These are phyloP conservation scores for Adiantum capillusveneris DNA, from an alignment of 75 land plant species.

Conservation along the genomic window DNA sequence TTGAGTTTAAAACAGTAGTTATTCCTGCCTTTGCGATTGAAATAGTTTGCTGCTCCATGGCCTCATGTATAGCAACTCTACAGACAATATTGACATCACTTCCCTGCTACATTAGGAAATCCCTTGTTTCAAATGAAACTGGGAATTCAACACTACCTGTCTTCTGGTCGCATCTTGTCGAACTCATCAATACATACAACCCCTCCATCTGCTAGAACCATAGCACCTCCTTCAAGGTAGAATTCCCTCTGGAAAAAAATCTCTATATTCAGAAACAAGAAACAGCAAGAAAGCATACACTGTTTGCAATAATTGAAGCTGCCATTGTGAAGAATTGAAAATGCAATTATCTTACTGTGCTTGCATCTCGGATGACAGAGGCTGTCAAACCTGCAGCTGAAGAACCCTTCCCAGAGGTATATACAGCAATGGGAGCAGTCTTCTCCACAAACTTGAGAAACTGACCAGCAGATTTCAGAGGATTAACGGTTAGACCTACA, in stretches of 20 bases:
- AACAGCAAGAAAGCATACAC: neutral
- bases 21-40: constrained; percentile 99
- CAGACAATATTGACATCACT: neutral
- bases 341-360: constrained; percentile 47
- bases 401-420: constrained; percentile 98
- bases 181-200: constrained; percentile 99
- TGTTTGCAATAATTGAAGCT: neutral
- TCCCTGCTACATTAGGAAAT: neutral
- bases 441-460: constrained; percentile 99
- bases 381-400: constrained; percentile 99
- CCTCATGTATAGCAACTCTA: constrained; percentile 99
- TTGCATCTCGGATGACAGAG: constrained; percentile 85
- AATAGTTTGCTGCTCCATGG: constrained; percentile 99
- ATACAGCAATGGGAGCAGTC: constrained; percentile 96
- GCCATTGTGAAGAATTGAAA: too few species aligned
- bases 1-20: constrained; percentile 93
- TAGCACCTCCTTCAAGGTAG: constrained; percentile 98
- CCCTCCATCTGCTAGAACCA: constrained; percentile 99
- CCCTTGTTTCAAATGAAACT: too few species aligned
- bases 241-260: constrained; percentile 71
- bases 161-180: constrained; percentile 98
- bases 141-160: constrained; percentile 44
- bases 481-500: neutral
- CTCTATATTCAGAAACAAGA: neutral
- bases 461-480: constrained; percentile 17